Percentiles rank a stretch among this genome's conserved stretches.
Evolutionary conservation across 805 yeast genomes (phyloP).

Genomic region (Ogataea pini): DNA sequence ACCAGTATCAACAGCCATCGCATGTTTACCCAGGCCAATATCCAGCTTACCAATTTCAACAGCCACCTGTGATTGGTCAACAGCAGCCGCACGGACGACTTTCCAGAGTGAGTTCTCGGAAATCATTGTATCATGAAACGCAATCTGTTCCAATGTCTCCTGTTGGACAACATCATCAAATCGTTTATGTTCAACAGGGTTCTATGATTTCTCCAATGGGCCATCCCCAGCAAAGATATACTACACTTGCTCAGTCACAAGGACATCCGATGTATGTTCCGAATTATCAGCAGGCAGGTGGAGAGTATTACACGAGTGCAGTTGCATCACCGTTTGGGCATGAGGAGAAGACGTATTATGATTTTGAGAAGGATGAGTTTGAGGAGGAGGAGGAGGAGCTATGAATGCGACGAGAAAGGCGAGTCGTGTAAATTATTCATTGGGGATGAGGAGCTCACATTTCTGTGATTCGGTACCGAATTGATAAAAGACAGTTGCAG

Average conservation of each 20-base stretch:
- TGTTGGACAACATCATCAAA: constrained; percentile 6
- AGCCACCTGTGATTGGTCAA: constrained; percentile 8
- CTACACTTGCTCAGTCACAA: background rate
- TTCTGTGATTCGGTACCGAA: too few species aligned
- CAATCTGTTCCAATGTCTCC: constrained; percentile 7
- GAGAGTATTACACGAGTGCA: constrained; percentile 8
- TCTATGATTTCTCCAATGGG: background rate
- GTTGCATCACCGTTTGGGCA: background rate
- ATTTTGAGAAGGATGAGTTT: constrained; percentile 7
- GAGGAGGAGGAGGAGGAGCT: background rate
- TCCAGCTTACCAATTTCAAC: constrained; percentile 8
- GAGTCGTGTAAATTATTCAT: too few species aligned
- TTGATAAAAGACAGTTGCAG: too few species aligned
- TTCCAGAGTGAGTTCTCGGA: constrained; percentile 13
- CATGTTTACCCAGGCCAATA: background rate
- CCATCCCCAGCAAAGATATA: background rate
- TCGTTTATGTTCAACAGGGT: constrained; percentile 13
- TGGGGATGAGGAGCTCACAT: too few species aligned
- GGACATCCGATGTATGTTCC: constrained; percentile 10
- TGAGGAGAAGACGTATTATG: constrained; percentile 8
- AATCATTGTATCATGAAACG: constrained; percentile 6
- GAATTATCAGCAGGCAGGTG: constrained; percentile 5
- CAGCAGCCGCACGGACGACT: constrained; percentile 5
- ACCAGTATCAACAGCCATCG: constrained; percentile 8
- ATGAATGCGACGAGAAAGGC: background rate